phyloP scores from a whole-genome alignment of 2,329 filamentous ascomycete species.

The Fonsecaea pugnacius region DNA sequence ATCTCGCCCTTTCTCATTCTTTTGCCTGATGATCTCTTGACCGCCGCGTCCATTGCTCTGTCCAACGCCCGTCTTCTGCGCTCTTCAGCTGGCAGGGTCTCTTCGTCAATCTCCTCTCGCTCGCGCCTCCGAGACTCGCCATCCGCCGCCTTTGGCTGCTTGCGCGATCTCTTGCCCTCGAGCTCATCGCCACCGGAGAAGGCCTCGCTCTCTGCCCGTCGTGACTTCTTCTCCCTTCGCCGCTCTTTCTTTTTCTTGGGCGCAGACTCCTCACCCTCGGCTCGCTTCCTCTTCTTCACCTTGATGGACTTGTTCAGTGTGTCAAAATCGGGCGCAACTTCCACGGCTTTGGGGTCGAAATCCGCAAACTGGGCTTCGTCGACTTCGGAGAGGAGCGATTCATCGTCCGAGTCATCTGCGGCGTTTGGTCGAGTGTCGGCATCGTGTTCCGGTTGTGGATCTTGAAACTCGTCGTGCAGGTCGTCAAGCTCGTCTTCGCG shows the following conservation, averaged over 20 bases:
- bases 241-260: constrained; percentile 71
- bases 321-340: constrained; percentile 65
- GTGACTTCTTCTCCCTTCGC: constrained; percentile 59
- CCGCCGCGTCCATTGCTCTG: constrained; percentile 81
- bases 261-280: constrained; percentile 62
- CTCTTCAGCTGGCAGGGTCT: constrained; percentile 72
- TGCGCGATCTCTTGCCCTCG: constrained; percentile 59
- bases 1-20: constrained; percentile 83
- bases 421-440: constrained; percentile 38
- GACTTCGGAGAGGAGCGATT: constrained; percentile 66
- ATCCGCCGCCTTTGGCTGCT: constrained; percentile 54
- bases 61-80: constrained; percentile 80
- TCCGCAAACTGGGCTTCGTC: constrained; percentile 69
- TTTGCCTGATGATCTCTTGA: constrained; percentile 78
- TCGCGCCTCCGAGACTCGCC: constrained; percentile 54
- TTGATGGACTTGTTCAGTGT: constrained; percentile 63
- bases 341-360: constrained; percentile 65
- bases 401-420: constrained; percentile 60
- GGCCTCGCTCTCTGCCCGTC: constrained; percentile 62
- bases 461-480: constrained; percentile 29
- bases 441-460: constrained; percentile 32
- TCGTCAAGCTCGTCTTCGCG: constrained; percentile 37
- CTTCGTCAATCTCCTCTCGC: constrained; percentile 71
- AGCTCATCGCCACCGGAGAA: constrained; percentile 57
- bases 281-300: constrained; percentile 68